Conservation (phyloP, 2,329 filamentous ascomycete genomes). For the Penicillium griseofulvum region DNA sequence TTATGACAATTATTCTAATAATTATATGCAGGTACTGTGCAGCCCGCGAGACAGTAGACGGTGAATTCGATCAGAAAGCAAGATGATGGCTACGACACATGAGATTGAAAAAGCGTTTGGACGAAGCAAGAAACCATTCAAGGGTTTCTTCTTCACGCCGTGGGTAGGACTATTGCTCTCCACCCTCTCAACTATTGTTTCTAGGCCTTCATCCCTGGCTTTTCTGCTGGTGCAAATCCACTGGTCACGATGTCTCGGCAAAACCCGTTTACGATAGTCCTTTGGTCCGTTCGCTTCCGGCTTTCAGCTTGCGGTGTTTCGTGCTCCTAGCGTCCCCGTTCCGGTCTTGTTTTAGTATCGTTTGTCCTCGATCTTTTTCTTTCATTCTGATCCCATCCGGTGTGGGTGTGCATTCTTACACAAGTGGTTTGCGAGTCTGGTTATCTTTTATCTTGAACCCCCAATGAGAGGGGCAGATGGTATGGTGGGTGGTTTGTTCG, state of each 20-base stretch:
- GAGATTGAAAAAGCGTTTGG: slow-evolving; percentile 7
- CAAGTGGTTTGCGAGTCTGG: slow-evolving; percentile 29
- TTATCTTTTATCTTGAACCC: slow-evolving; percentile 28
- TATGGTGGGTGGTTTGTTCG: slow-evolving; percentile 38
- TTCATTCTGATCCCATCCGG: slow-evolving; percentile 22
- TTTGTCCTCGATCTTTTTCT: slow-evolving; percentile 17
- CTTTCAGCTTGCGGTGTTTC: slow-evolving; percentile 9
- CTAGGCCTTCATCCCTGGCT: not conserved
- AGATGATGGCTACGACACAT: not conserved
- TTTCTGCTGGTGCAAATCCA: slow-evolving; percentile 8
- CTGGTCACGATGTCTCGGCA: slow-evolving; percentile 1
- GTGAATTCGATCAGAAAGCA: slow-evolving; percentile 39
- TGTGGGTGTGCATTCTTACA: slow-evolving; percentile 25
- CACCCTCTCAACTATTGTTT: slow-evolving; percentile 3
- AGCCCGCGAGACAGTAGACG: slow-evolving; percentile 57
- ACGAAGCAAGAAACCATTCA: not conserved
- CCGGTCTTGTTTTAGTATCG: slow-evolving; percentile 16
- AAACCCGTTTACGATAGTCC: slow-evolving; percentile 1
- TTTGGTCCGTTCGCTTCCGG: slow-evolving; percentile 8
- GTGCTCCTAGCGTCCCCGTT: slow-evolving; percentile 12
- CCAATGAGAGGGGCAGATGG: slow-evolving; percentile 36
- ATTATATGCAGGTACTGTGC: slow-evolving; percentile 54
- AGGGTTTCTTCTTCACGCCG: slow-evolving; percentile 2
- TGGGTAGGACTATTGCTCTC: slow-evolving; percentile 14
- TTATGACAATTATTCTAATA: slow-evolving; percentile 42